Base-by-base conservation (phyloP, 139 green algal species). In the Chlamydomonas incerta region DNA sequence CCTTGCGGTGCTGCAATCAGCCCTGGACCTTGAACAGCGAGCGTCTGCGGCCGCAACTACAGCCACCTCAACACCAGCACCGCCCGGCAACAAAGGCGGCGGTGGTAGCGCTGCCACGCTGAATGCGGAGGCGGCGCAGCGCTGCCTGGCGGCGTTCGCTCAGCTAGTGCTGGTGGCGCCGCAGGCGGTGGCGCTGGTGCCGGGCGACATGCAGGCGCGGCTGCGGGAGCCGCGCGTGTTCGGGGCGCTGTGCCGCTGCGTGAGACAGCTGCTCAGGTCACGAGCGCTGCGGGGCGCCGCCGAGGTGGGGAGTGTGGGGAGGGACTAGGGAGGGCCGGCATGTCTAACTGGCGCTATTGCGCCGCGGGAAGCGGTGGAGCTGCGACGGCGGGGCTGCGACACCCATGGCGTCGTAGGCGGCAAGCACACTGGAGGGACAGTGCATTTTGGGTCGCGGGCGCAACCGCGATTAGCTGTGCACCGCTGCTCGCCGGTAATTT, bases 91-190 rank as follows among this genome's bases (percentile, higher is more conserved):
- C 52, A 31, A n/a, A n/a, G n/a, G n/a, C n/a, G n/a, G n/a, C n/a
- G n/a, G n/a, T n/a, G n/a, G n/a, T 11, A 29, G 10, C 26, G n/a
- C 2, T 0, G 47, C 79, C 20, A 9, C 37, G 6, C 41, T 50
- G 41, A 50, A 50, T 50, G 14, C 29, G 33, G 41, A n/a, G 67
- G n/a, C n/a, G 5, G 11, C n/a, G 62, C 33, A 86, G 72, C 47
- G n/a, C 11, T 81, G 84, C 47, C 70, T 87, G 34, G 62, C 74
- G 29, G 69, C 80, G 3, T 85, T 90, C 41, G 86, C 79, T 6
- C 70, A 47, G 72, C 46, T 85, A 65, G 46, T 92, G 50, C 21
- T 90, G 18, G 84, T 88, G 35, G 66, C 88, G 23, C 90, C 90
- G 13, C 63, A 67, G 60, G 65, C 87, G 58, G 65, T 87, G 37